Evolutionary conservation across 129 eudicot species (phyloP), one percentile per base, ranked within the genome.

Genomic region (Centella asiatica): DNA sequence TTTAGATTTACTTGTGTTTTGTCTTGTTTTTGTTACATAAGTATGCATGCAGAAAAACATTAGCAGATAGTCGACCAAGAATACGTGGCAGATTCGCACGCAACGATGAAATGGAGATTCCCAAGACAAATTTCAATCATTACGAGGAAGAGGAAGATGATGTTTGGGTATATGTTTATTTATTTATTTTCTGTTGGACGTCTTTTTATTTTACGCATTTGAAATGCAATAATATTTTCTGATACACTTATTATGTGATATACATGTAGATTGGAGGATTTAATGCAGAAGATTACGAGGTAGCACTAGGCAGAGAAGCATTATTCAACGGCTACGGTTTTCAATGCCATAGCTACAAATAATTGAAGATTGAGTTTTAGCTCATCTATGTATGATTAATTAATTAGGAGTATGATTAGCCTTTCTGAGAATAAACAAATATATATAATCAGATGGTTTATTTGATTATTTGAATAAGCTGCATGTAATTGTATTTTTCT

Each of bases 51-150:
- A 94, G 97, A 51, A 90, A 90, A 64, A 81, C 95, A 57, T 83
- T 90, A 53, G 97, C 97, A 11, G 95, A 90, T 74, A 90, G 72
- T 25, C 78, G 97, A 8, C 90, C 89, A 23, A 73, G 97, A 60
- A 79, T 90, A 57, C 97, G 95, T 65, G 97, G 97, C 62, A 83
- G 97, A 71, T 90, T 90, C 72, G 97, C 87, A 0, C 83, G 95
- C 14, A 90, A 83, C 45, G 95, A 90, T 47, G 95, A 86, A 74
- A 65, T 66, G 42, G 95, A 83, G 61, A 76, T 74, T 72, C 72
- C 85, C 17, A 81, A 86, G 68, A 50, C 77, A 48, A 69, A 26
- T 67, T 90, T 60, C 55, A 72, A 70, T 53, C 76, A 71, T 63
- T 81, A 67, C 44, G 87, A 86, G 45, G 89, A 86, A 52, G 85